Percentiles rank a stretch among this genome's conserved stretches.
Evolutionary conservation across 1,139 yeast species (phyloP).

Genomic region (Magnusiomyces ingens): DNA sequence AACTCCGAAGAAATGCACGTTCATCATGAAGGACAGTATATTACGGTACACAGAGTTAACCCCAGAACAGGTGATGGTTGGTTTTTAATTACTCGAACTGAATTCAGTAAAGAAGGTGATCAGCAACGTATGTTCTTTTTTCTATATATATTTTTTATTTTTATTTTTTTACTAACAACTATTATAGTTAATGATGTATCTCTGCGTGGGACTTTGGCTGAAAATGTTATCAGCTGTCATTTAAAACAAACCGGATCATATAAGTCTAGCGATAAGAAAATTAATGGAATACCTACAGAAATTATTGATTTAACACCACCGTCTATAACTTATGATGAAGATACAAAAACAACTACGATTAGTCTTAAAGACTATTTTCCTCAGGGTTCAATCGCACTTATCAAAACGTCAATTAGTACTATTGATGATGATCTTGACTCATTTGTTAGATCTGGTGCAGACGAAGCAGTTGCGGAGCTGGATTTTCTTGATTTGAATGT

Average conservation of each 20-base stretch:
- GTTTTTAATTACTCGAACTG: conserved; percentile 81
- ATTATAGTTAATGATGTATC: conserved; percentile 55
- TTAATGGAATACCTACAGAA: conserved; percentile 60
- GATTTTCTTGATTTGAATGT: conserved; percentile 67
- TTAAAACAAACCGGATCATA: conserved; percentile 41
- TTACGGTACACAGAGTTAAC: conserved; percentile 82
- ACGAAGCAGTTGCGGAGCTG: conserved; percentile 58
- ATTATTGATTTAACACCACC: conserved; percentile 51
- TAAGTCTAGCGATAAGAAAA: conserved; percentile 30
- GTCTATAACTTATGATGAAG: conserved; percentile 38
- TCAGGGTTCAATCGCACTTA: conserved; percentile 84
- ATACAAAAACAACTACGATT: conserved; percentile 41
- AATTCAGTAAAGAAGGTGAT: conserved; percentile 43
- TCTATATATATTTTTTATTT: not conserved
- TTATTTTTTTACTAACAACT: conserved; percentile 29
- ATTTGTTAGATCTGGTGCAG: conserved; percentile 64
- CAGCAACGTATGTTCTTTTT: conserved; percentile 25
- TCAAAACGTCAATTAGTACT: conserved; percentile 52
- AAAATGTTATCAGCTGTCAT: conserved; percentile 52
- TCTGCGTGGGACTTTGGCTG: conserved; percentile 61
- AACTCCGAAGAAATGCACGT: conserved; percentile 88
- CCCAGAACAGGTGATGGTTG: conserved; percentile 83
- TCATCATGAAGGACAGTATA: conserved; percentile 88
- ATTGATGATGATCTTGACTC: conserved; percentile 60
- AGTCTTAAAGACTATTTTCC: conserved; percentile 57